Evolutionary conservation across 345 rosid genomes (phyloP).

Genomic region (Conringia planisiliqua): DNA sequence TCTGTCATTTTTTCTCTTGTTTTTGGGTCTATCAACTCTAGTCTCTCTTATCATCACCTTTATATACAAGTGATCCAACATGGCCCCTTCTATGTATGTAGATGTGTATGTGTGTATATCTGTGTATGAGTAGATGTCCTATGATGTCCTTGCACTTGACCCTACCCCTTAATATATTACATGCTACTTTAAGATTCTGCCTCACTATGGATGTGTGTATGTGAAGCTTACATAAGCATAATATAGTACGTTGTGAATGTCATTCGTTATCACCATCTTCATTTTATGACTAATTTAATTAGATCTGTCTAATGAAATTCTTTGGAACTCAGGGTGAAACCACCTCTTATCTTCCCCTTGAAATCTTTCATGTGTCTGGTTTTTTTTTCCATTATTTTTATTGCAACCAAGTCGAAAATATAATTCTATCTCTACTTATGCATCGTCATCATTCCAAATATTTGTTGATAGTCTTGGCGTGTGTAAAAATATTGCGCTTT

Average conservation of each 20-base stretch:
- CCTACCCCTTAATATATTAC: slow-evolving; percentile 18
- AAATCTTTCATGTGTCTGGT: neutral
- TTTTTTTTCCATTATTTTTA: neutral
- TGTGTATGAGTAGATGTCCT: slow-evolving; percentile 6
- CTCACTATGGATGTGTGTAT: slow-evolving; percentile 19
- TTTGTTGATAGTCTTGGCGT: neutral
- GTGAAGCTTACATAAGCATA: slow-evolving; percentile 1
- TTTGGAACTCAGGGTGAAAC: neutral
- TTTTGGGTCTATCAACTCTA: neutral
- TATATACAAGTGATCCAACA: slow-evolving; percentile 27
- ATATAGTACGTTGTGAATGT: slow-evolving; percentile 1
- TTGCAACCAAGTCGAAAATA: neutral
- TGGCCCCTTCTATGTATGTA: slow-evolving; percentile 17
- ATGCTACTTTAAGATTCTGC: slow-evolving; percentile 19
- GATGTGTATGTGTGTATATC: slow-evolving; percentile 14
- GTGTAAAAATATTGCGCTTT: neutral
- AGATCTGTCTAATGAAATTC: neutral
- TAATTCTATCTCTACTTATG: neutral
- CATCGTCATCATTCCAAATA: neutral
- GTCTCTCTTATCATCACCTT: slow-evolving; percentile 31
- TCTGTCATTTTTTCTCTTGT: slow-evolving; percentile 42
- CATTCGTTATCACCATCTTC: neutral
- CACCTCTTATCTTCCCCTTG: neutral
- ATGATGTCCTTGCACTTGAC: slow-evolving; percentile 15
- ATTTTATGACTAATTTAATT: neutral